Conservation (phyloP, 73 alveolate genomes). For the Stentor roeselii region DNA sequence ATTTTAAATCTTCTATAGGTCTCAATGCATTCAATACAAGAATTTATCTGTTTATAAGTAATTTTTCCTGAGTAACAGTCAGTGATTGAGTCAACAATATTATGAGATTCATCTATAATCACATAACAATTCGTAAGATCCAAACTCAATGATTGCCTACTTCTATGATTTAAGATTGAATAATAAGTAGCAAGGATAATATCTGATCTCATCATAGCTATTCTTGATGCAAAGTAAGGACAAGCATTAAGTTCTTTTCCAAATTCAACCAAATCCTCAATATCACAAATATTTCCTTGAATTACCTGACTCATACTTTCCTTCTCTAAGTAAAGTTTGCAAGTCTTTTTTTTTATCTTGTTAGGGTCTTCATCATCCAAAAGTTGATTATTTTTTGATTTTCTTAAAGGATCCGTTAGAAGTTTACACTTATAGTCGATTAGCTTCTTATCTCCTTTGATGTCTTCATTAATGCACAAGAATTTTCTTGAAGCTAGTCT, state of each 20-base stretch:
- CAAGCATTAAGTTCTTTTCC: constrained; percentile 67
- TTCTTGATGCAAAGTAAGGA: constrained; percentile 79
- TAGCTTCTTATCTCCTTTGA: not conserved
- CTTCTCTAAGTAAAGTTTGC: not conserved
- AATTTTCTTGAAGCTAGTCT: not conserved
- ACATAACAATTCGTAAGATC: constrained; percentile 26
- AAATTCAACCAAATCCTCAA: constrained; percentile 75
- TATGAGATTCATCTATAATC: constrained; percentile 45
- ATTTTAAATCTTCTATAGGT: not conserved
- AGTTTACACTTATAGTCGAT: not conserved
- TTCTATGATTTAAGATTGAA: constrained; percentile 60
- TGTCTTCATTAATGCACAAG: not conserved
- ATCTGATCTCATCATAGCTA: constrained; percentile 76
- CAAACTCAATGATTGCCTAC: constrained; percentile 36
- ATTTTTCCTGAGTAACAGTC: constrained; percentile 16
- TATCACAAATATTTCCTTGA: constrained; percentile 65
- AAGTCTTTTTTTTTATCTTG: not conserved
- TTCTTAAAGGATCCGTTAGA: no score
- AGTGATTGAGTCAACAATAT: constrained; percentile 30
- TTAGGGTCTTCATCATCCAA: not conserved
- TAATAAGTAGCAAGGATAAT: constrained; percentile 82
- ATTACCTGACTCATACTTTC: not conserved
- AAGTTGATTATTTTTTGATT: no score
- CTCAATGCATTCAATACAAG: not conserved
- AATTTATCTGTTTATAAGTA: not conserved